A percentile compares a stretch with the other conserved stretches of the same genome.
Conservation (phyloP, 352 stramenopile species). For the Phytophthora macrochlamydospora region DNA sequence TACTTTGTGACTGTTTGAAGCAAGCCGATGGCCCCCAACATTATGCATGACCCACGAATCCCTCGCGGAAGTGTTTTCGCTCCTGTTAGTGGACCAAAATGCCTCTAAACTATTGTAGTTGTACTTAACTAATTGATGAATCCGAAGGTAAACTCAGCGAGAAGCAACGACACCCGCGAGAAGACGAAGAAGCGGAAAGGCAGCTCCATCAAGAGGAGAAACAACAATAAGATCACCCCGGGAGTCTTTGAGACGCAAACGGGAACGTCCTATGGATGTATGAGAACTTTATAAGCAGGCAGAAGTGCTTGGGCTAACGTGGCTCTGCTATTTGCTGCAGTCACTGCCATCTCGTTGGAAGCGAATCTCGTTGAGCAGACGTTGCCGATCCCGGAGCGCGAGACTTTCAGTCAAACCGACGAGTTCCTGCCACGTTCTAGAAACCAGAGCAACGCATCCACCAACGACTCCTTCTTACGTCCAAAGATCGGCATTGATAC, state of each 20-base stretch:
- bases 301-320: not conserved
- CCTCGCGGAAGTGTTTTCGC: slow-evolving; percentile 69
- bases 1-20: not conserved
- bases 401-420: slow-evolving; percentile 73
- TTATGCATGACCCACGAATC: slow-evolving; percentile 79
- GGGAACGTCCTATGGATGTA: slow-evolving; percentile 45
- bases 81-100: slow-evolving; percentile 29
- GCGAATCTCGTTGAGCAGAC: slow-evolving; percentile 71
- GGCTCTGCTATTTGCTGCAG: slow-evolving; percentile 17
- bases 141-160: slow-evolving; percentile 17
- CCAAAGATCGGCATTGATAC: slow-evolving; percentile 80
- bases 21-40: slow-evolving; percentile 55
- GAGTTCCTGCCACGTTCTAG: slow-evolving; percentile 51
- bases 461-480: slow-evolving; percentile 58
- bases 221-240: slow-evolving; percentile 19
- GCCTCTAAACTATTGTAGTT: not conserved
- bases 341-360: slow-evolving; percentile 62
- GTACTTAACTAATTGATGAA: not conserved
- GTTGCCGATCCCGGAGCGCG: slow-evolving; percentile 32
- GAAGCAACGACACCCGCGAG: slow-evolving; percentile 27
- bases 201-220: slow-evolving; percentile 27
- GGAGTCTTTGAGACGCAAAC: slow-evolving; percentile 43
- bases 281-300: not conserved
- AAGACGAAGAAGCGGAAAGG: slow-evolving; percentile 42
- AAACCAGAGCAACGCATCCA: slow-evolving; percentile 39